Percentiles rank a stretch among this genome's conserved stretches.
Conservation (phyloP, 148 eudicot species). For the Polygonum aviculare region DNA sequence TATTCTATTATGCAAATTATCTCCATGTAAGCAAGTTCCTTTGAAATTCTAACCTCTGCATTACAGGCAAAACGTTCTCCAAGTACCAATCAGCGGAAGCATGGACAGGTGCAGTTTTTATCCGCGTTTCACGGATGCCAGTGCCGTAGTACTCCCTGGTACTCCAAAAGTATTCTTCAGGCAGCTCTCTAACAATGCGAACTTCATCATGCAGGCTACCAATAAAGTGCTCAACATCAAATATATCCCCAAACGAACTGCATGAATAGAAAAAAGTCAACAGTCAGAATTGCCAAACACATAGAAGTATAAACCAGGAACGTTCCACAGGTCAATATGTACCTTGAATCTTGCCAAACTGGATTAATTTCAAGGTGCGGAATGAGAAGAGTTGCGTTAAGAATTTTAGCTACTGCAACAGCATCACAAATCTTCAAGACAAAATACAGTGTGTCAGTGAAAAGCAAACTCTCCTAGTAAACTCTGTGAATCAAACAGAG, state of each 20-base stretch:
- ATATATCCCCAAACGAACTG: constrained; percentile 75
- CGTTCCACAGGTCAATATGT: background rate
- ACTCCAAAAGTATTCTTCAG: constrained; percentile 82
- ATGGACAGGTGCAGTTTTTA: constrained; percentile 91
- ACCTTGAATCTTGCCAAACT: constrained; percentile 14
- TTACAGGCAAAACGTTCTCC: constrained; percentile 72
- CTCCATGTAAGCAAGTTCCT: background rate
- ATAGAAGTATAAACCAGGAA: background rate
- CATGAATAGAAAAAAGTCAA: constrained; percentile 8
- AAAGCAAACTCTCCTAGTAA: background rate
- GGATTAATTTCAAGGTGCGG: constrained; percentile 15
- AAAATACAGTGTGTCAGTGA: background rate
- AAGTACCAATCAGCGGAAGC: constrained; percentile 88
- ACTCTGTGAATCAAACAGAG: too few species aligned
- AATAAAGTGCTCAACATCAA: constrained; percentile 90
- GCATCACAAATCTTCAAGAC: constrained; percentile 13
- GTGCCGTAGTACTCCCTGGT: constrained; percentile 87
- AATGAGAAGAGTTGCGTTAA: constrained; percentile 13
- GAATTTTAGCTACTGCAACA: constrained; percentile 15
- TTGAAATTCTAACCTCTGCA: constrained; percentile 50
- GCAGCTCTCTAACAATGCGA: constrained; percentile 66
- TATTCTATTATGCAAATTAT: background rate
- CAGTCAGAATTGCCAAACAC: background rate
- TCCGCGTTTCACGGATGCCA: constrained; percentile 82
- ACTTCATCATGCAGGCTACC: constrained; percentile 49